phyloP scores from a whole-genome alignment of 2,329 filamentous ascomycete genomes.

The Hansfordia pulvinata region DNA sequence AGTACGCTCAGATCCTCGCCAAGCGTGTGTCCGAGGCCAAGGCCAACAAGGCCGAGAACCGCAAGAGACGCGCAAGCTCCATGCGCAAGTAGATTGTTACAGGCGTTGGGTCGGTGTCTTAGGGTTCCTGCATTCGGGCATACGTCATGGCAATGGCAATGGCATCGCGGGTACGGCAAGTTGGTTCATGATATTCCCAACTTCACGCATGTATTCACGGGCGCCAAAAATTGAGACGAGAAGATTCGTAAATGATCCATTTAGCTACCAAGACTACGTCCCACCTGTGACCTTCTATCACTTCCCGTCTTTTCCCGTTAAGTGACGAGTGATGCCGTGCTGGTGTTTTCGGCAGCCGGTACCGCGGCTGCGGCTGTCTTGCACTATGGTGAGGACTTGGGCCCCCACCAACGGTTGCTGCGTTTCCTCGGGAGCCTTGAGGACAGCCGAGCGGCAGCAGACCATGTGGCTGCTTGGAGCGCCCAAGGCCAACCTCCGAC shows the following conservation, averaged over 20 bases:
- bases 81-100: conserved; percentile 65
- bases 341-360: too few species aligned
- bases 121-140: conserved; percentile 21
- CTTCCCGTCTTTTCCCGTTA: too few species aligned
- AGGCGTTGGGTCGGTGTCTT: conserved; percentile 21
- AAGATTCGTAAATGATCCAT: conserved; percentile 11
- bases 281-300: too few species aligned
- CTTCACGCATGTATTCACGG: conserved; percentile 14
- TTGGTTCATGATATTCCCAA: conserved; percentile 11
- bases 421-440: too few species aligned
- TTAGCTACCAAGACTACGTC: too few species aligned
- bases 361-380: too few species aligned
- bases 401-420: too few species aligned
- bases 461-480: too few species aligned
- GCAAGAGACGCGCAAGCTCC: conserved; percentile 94
- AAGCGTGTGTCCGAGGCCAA: conserved; percentile 97
- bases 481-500: too few species aligned
- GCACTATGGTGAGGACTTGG: too few species aligned
- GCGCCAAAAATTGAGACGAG: conserved; percentile 12
- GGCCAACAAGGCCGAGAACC: conserved; percentile 80
- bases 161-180: conserved; percentile 8
- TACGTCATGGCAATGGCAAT: conserved; percentile 14
- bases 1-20: conserved; percentile 91
- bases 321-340: too few species aligned
- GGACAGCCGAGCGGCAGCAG: too few species aligned